These are phyloP conservation scores for Hansfordia pulvinata DNA, from an alignment of 2,329 filamentous ascomycete genomes.

Conservation along the genomic window DNA sequence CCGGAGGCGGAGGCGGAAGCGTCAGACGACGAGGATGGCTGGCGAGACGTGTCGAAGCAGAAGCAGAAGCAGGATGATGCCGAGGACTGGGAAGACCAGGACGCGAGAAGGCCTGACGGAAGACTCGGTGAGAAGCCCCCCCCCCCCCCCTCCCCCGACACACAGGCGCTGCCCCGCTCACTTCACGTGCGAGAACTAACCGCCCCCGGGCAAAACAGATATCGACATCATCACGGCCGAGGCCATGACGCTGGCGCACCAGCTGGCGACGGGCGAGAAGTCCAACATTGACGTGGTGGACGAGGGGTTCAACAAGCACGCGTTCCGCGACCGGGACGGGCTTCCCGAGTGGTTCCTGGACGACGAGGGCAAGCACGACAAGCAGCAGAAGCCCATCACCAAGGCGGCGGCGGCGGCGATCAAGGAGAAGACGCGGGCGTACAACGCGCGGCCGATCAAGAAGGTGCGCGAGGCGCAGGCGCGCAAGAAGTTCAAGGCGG, in stretches of 20 bases:
- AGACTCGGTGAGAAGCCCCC: conserved; percentile 34
- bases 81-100: conserved; percentile 52
- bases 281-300: conserved; percentile 70
- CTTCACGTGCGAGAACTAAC: background rate
- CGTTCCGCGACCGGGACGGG: conserved; percentile 82
- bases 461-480: conserved; percentile 96
- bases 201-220: conserved; percentile 33
- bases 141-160: background rate
- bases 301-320: conserved; percentile 85
- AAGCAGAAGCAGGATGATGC: conserved; percentile 27
- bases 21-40: conserved; percentile 23
- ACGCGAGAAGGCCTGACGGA: conserved; percentile 49
- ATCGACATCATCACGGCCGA: conserved; percentile 99
- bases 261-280: conserved; percentile 76
- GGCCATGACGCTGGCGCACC: conserved; percentile 93
- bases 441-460: conserved; percentile 96
- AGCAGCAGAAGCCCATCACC: conserved; percentile 74
- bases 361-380: conserved; percentile 76
- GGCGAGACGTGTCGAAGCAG: conserved; percentile 49
- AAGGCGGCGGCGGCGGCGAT: conserved; percentile 84
- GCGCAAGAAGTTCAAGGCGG: conserved; percentile 92
- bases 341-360: conserved; percentile 97
- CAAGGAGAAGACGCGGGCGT: conserved; percentile 82
- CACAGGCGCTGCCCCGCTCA: no score
- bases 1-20: conserved; percentile 9